These are phyloP conservation scores for Chrysanthemum seticuspe DNA, from an alignment of 129 eudicot species.

Conservation along the genomic window DNA sequence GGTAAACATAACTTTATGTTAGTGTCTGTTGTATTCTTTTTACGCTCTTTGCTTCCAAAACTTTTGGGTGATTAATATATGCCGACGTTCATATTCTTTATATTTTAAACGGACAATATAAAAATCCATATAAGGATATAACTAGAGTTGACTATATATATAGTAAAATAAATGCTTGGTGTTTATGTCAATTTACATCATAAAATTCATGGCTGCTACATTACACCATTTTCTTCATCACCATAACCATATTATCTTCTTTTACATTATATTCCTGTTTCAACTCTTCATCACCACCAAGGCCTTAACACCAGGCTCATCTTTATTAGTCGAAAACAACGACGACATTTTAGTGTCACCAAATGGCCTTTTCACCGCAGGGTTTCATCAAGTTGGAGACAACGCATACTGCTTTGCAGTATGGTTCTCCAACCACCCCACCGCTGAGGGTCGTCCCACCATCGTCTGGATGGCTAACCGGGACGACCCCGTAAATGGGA, in stretches of 20 bases:
- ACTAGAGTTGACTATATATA: no score
- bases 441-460: slow-evolving; percentile 13
- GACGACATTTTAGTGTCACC: slow-evolving; percentile 33
- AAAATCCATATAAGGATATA: no score
- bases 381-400: slow-evolving; percentile 39
- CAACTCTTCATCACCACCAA: neutral
- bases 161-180: neutral
- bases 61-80: no score
- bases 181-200: neutral
- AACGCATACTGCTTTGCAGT: slow-evolving; percentile 49
- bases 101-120: no score
- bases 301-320: slow-evolving; percentile 28
- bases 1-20: no score
- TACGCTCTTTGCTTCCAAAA: no score
- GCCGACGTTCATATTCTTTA: no score
- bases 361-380: slow-evolving; percentile 44
- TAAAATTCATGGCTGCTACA: neutral
- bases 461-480: slow-evolving; percentile 61
- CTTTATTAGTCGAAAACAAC: slow-evolving; percentile 35
- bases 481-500: slow-evolving; percentile 53
- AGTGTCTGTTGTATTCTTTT: no score
- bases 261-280: slow-evolving; percentile 8
- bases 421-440: slow-evolving; percentile 38
- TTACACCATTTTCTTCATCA: neutral
- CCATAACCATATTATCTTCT: neutral